Percentiles rank a stretch among this genome's conserved stretches.
phyloP scores from a whole-genome alignment of 2,329 filamentous ascomycete genomes.

The Magnaporthiopsis rhizophila region DNA sequence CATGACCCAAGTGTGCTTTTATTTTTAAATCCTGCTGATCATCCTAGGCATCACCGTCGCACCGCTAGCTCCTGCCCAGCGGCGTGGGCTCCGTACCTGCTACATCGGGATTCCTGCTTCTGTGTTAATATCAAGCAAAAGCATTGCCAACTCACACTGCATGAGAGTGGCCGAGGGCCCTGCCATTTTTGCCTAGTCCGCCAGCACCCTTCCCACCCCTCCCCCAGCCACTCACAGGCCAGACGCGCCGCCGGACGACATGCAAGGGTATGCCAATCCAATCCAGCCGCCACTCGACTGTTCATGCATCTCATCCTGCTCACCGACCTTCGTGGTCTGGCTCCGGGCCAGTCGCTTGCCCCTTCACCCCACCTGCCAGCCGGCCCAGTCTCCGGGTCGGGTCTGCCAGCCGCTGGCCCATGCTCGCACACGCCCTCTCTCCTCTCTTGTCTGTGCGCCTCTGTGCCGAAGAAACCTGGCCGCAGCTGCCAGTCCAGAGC shows the following conservation, averaged over 20 bases:
- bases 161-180: conserved; percentile 42
- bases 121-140: conserved; percentile 42
- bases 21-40: too few relatives aligned
- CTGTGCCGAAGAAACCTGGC: too few relatives aligned
- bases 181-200: conserved; percentile 29
- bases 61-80: too few relatives aligned
- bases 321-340: conserved; percentile 34
- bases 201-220: conserved; percentile 17
- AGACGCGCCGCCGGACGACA: conserved; percentile 12
- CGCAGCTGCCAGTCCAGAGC: too few relatives aligned
- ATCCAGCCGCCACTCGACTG: conserved; percentile 20
- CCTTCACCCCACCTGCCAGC: conserved; percentile 7
- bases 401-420: too few relatives aligned
- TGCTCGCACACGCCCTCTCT: too few relatives aligned
- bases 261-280: conserved; percentile 23
- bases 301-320: conserved; percentile 38
- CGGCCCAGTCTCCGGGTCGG: conserved; percentile 6
- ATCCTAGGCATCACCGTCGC: too few relatives aligned
- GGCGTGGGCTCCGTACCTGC: too few relatives aligned
- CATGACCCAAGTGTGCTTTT: too few relatives aligned
- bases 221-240: conserved; percentile 1
- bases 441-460: too few relatives aligned
- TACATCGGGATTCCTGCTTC: conserved; percentile 30
- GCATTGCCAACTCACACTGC: conserved; percentile 72
- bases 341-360: conserved; percentile 21